Base-by-base conservation (phyloP, 1,284 basidiomycete species). In the Cutaneotrichosporon sp. region DNA sequence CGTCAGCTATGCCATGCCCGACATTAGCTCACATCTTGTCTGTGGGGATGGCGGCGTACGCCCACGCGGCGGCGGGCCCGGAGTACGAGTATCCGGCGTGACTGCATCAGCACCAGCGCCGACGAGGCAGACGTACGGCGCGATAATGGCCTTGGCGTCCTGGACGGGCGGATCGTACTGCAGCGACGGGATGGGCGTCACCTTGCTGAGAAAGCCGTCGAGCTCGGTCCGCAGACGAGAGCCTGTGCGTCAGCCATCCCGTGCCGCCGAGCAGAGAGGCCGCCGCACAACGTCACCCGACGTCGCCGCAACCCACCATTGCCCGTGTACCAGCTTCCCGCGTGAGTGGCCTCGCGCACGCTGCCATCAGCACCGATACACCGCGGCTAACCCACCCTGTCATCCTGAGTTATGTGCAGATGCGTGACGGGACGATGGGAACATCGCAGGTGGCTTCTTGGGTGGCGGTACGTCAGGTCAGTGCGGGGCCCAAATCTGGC, bases 31-130 rank as follows among this genome's bases (percentile, higher is more conserved):
- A 93, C 93, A 97, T 88, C 62, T 80, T 80, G 12, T 79, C 79
- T 0, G 83, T 83, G 65, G 96, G 87, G 52, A 98, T 88, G 63
- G 84, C 83, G 67, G 84, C 86, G 74, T 98, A 99, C 0, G 94
- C 94, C 87, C 90, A 97, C 1, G 92, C 96, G 1, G 96, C 94
- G 2, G 92, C 81, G 7, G 84, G 84, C 21, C 96, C 96, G 52
- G 92, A 97, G 74, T 97, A 98, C 2, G 85, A 81, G 74, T 94
- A 97, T 4, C 96, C 96, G 1, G 96, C 96, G 73, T 99, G 96
- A 4, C 92, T 94, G 65, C 15, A 41, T 59, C 41, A 51, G 51
- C 17, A 2, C 26, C 4, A 2, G 8, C 18, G 26, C 26, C 23
- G 10, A 2, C 13, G 15, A 10, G 26, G 12, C n/a, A 8, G 22